phyloP scores from a whole-genome alignment of 345 rosid genomes.

The Camelina hispida region DNA sequence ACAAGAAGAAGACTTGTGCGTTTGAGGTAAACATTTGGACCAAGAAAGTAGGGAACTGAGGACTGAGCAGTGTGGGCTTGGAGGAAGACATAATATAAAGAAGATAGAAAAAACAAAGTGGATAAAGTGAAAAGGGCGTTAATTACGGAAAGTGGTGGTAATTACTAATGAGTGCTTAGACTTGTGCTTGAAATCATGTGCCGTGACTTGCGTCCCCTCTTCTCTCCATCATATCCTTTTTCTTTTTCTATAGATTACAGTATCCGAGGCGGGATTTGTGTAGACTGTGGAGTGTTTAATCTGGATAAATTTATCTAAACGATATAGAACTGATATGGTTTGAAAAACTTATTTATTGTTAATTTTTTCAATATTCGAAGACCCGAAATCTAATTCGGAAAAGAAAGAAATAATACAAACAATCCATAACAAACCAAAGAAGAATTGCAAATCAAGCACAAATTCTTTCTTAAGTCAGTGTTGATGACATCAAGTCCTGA shows the following conservation, averaged over 20 bases:
- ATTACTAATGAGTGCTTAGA: slow-evolving; percentile 33
- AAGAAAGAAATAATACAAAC: too few species aligned
- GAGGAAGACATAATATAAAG: slow-evolving; percentile 25
- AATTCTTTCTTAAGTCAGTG: not conserved
- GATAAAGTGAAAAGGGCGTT: slow-evolving; percentile 40
- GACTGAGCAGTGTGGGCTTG: slow-evolving; percentile 20
- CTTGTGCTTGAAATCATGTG: slow-evolving; percentile 38
- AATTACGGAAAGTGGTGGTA: slow-evolving; percentile 43
- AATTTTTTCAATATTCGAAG: too few species aligned
- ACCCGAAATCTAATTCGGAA: too few species aligned
- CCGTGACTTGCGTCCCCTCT: slow-evolving; percentile 43
- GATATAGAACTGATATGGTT: too few species aligned
- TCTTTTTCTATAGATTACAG: not conserved
- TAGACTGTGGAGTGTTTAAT: too few species aligned
- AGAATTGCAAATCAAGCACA: slow-evolving; percentile 1
- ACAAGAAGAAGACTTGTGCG: slow-evolving; percentile 6
- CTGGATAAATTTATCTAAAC: too few species aligned
- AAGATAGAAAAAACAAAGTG: not conserved
- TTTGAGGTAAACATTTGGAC: slow-evolving; percentile 35
- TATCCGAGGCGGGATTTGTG: slow-evolving; percentile 27
- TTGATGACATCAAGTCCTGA: not conserved
- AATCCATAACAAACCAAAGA: too few species aligned
- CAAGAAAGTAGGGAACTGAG: not conserved
- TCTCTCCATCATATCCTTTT: slow-evolving; percentile 16
- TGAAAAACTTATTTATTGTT: too few species aligned